Base-by-base conservation (phyloP, 352 stramenopile genomes). In the Globisporangium middletonii region DNA sequence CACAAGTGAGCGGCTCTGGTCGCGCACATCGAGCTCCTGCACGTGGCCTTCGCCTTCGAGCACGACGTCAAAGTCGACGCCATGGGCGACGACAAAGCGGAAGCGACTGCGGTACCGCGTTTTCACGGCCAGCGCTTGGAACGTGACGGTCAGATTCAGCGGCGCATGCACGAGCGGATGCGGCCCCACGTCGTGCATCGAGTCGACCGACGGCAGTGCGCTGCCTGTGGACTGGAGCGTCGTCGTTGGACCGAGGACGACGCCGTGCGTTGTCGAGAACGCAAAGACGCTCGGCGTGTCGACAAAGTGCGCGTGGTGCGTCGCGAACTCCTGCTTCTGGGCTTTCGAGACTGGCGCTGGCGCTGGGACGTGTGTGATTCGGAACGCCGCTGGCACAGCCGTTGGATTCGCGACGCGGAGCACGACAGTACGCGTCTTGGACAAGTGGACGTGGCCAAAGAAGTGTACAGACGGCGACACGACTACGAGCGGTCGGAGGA, bases 21-120 rank as follows among this genome's bases (percentile, higher is more conserved):
- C 76, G 5, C n/a, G 16, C 43, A 75, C 56, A 4, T 79, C 61
- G 19, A 62, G 50, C 58, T 93, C 81, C 26, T 77, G 62, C 27
- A 90, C 67, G 50, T 89, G 81, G 1, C 81, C 79, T 18, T 75
- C 67, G 26, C 83, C 83, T 63, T 92, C 73, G 16, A 94, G 64
- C 35, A 88, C 72, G 16, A 94, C 55, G 53, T 94, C 83, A 53
- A 83, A 88, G 52, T 79, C 79, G 23, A 75, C 58, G 23, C 81
- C 83, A 38, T 81, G 52, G 26, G 72, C 67, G 2, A 94, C 79
- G n/a, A 45, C 62, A 33, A 94, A 78, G 12, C 79, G 81, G 53
- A 90, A 94, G 41, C 75, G 73, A 46, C 73, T 86, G 51, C 75
- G 75, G 65, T 88, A 94, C 18, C 61, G 68, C 19, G 57, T 67